These are phyloP conservation scores for Fraxinus sp. DNA, from an alignment of 305 asterid species.

Conservation along the genomic window DNA sequence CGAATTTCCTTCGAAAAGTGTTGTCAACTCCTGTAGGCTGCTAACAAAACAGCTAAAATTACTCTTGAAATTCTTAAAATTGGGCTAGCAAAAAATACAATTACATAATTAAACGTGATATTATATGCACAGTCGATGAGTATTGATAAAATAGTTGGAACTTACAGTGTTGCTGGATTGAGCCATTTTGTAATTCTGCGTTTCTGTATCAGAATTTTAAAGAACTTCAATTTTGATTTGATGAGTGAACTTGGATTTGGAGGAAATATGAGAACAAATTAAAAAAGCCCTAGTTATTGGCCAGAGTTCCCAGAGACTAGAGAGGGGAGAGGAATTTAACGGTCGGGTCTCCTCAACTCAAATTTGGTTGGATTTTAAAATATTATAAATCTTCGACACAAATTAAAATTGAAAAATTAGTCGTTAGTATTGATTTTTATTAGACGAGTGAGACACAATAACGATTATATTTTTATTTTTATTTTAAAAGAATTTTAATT, in stretches of 20 bases:
- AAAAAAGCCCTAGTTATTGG: slow-evolving; percentile 25
- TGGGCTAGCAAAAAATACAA: not conserved
- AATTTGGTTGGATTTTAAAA: no score
- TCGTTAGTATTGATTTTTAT: no score
- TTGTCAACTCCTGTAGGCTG: slow-evolving; percentile 44
- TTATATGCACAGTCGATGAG: not conserved
- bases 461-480: no score
- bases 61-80: not conserved
- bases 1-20: slow-evolving; percentile 85
- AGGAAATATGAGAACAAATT: slow-evolving; percentile 11
- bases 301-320: not conserved
- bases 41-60: slow-evolving; percentile 22
- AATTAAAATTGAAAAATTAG: no score
- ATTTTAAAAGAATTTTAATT: no score
- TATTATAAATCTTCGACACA: no score
- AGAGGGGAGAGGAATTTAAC: not conserved
- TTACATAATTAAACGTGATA: not conserved
- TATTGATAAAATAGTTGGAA: slow-evolving; percentile 10
- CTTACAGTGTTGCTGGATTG: slow-evolving; percentile 60
- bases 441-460: no score
- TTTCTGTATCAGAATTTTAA: not conserved
- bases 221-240: slow-evolving; percentile 1
- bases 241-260: not conserved
- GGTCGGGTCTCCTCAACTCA: not conserved
- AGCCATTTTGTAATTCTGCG: slow-evolving; percentile 45